Conservation (phyloP, 306 rosid species). For the Prunus kanzakura region DNA sequence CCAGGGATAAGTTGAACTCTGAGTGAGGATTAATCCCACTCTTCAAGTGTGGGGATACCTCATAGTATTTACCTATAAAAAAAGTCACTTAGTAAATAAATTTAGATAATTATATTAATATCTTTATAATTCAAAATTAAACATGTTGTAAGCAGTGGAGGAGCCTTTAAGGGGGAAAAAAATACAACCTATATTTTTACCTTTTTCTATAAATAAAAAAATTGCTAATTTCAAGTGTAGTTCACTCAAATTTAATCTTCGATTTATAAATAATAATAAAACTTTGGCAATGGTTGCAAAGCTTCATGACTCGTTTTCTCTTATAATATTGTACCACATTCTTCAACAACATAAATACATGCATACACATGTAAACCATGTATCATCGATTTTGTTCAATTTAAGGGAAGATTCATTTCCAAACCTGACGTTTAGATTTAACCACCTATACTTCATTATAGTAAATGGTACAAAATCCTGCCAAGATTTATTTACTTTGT, state of each 20-base stretch:
- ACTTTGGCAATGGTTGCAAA: background rate
- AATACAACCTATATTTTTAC: no score
- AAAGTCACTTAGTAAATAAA: background rate
- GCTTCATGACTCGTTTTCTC: background rate
- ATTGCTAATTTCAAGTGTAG: no score
- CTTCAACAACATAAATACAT: background rate
- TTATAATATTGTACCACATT: background rate
- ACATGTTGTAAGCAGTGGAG: background rate
- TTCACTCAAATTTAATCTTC: no score
- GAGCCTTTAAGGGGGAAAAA: no score
- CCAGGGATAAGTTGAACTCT: rapidly evolving
- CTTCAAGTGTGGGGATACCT: no score
- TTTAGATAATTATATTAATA: background rate
- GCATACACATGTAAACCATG: background rate
- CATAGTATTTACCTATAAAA: no score
- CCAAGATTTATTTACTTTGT: no score
- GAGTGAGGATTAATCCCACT: no score
- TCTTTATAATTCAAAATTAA: background rate
- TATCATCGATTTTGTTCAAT: background rate
- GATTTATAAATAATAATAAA: no score
- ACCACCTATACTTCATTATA: background rate
- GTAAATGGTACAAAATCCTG: no score
- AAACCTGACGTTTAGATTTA: background rate
- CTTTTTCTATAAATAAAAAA: no score
- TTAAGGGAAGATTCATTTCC: background rate